Base-by-base conservation (phyloP, 495 filamentous ascomycete genomes). In the Aspergillus kassunensis region DNA sequence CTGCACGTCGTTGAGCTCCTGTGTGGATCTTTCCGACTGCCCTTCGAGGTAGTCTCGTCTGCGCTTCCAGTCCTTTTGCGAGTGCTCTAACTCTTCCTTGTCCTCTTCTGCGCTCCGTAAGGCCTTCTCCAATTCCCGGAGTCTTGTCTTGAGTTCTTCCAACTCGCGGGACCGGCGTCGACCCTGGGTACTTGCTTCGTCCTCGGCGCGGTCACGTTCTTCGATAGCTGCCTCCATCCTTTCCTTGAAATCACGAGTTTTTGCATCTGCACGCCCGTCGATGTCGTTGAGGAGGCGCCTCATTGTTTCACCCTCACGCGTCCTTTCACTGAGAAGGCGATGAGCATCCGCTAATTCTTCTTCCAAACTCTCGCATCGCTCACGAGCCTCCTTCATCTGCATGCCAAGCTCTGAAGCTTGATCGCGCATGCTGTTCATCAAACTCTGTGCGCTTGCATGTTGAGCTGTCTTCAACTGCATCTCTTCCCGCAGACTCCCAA, bases 301-400 rank as follows among this genome's bases (percentile, higher is more conserved):
- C 92, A 98, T 97, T 2, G 90, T 97, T 67, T 98, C 92, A 3
- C 83, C 89, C 68, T 98, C 95, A 19, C 93, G 83, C n/a, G 88
- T 92, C 15, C 95, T 84, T 68, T 97, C 95, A 35, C 76, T 81
- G n/a, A 98, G 79, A 44, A 97, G 80, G 40, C 90, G 80, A 52
- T 95, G 91, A 12, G 89, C 83, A 61, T 98, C 95, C 15, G 82
- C 82, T 7, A 97, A 76, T 63, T 97, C 93, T 70, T 98, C 93
- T 57, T 97, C 92, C n/a, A 96, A 69, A 49, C 84, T 88, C 58
- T 96, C 91, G 48, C 81, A 84, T 54, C 90, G 86, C 31, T 83
- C 82, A 44, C 86, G 83, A 3, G 87, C 85, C 65, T 98, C 93
- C 71, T 91, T 92, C 78, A 96, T 86, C 68, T 96, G 95, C 70